Base-by-base conservation (phyloP, 305 asterid species). In the Fraxinus albicans region DNA sequence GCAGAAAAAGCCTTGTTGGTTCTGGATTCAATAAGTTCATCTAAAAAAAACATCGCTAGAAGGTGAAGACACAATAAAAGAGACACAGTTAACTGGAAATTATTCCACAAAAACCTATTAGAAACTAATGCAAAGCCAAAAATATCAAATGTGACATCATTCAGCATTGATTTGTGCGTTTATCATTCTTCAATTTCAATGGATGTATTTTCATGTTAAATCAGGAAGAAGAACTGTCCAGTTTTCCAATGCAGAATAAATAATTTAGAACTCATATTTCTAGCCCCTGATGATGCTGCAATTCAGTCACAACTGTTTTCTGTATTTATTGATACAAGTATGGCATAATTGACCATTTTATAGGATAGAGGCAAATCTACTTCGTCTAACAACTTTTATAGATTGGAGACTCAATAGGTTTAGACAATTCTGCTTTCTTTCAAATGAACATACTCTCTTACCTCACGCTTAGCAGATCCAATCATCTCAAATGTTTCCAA, bases 401-500 rank as follows among this genome's bases (percentile, higher is more conserved):
- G 47, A 40, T 29, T 50, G n/a, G 25, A 29, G 73, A 70, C 78
- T 29, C 58, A 72, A 79, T 15, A 25, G 78, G 40, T 15, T 15
- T 36, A 25, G 31, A 44, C 8, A 10, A 36, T 38, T 47, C 27
- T 80, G 36, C 67, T 12, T 77, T 31, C 84, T 21, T 60, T 35
- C 40, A 77, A 76, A 76, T 21, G 81, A 82, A 73, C 75, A 75
- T 76, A 60, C 82, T 81, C 76, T 75, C 73, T 80, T 87, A 97
- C 99, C 98, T 97, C 98, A 83, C 94, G 91, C 84, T 93, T 88
- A 81, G 98, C 88, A 79, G 99, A 94, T 88, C 98, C 99, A 88
- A 95, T 94, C 97, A 97, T 90, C 92, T 95, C 99, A 88, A 97
- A 97, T 58, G 99, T 97, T 92, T 97, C 99, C 88, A 97, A 88